Conservation (phyloP, 495 filamentous ascomycete species). For the Daldinia decipiens region DNA sequence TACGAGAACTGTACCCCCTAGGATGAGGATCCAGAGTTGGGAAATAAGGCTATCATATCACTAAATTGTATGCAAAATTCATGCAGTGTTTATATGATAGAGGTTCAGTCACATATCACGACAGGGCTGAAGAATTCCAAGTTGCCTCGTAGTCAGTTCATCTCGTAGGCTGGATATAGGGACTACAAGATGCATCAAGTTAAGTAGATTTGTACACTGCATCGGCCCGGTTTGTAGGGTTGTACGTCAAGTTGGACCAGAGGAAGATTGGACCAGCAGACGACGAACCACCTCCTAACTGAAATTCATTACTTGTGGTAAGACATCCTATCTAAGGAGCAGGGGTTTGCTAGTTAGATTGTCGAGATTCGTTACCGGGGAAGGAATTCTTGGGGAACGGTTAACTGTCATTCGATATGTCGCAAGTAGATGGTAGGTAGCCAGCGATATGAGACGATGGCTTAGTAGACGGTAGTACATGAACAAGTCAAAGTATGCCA, state of each 20-base stretch:
- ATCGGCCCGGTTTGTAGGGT: constrained; percentile 30
- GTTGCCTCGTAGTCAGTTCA: constrained; percentile 1
- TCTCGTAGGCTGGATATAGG: neutral
- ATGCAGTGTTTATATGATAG: neutral
- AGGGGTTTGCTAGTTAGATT: constrained; percentile 15
- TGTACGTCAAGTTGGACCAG: constrained; percentile 21
- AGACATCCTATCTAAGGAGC: constrained; percentile 23
- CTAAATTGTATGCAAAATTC: neutral
- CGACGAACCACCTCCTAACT: constrained; percentile 14
- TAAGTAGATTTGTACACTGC: constrained; percentile 20
- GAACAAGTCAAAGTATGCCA: constrained; percentile 21
- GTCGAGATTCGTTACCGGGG: too few species aligned
- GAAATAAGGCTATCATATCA: neutral
- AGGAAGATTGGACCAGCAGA: constrained; percentile 9
- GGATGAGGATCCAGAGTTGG: neutral
- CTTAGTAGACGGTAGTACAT: constrained; percentile 29
- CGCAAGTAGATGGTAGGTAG: constrained; percentile 25
- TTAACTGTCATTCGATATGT: constrained; percentile 24
- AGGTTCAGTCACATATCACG: constrained; percentile 14
- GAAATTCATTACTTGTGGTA: constrained; percentile 17
- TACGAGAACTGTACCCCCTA: neutral
- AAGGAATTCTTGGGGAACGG: neutral
- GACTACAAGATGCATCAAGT: constrained; percentile 7
- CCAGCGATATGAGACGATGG: constrained; percentile 29
- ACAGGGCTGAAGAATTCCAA: constrained; percentile 28